Base-by-base conservation (phyloP, 768 basidiomycete genomes). In the Termitomyces sp. region DNA sequence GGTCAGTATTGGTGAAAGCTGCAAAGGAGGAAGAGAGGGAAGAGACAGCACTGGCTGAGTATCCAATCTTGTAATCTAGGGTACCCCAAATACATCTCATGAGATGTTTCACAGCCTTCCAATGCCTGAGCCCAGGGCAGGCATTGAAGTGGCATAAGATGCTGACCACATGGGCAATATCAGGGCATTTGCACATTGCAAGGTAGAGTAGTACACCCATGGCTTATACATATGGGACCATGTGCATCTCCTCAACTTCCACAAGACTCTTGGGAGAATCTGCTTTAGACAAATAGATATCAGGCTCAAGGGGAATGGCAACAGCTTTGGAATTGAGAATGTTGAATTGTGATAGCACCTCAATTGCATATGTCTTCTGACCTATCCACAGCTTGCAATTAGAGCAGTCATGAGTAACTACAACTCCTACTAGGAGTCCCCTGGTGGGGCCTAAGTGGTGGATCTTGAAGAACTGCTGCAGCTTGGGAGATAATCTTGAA, bases 391-490 rank as follows among this genome's bases (percentile, higher is more conserved):
- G 20, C 5, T 46, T 46, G 45, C 9, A 4, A 9, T 9, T 9
- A 20, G 20, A 20, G n/a, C n/a, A 5, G 9, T 46, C 20, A 20
- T 20, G n/a, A 3, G 8, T 46, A 9, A 46, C 20, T 4, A 46
- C 4, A 10, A 25, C 25, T 20, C 29, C 31, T 7, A 49, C 29
- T 11, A 60, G 34, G 5, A 7, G 59, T 55, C 2, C 25, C 25
- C 25, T 25, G 25, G 56, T 61, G 31, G 60, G 60, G 3, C 55
- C 55, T 7, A 57, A 11, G n/a, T 61, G 46, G 10, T 36, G 10
- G 0, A 61, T 48, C 31, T 61, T 61, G 55, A 57, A 61, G 56
- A 42, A 47, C 14, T 34, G 45, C 1, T 15, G 0, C 15, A 61
- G 31, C 14, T 61, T 31, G 0, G 5, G 60, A 48, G 11, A 61